Conservation (phyloP, 805 yeast species). For the Nakazawaea laoshanensis region DNA sequence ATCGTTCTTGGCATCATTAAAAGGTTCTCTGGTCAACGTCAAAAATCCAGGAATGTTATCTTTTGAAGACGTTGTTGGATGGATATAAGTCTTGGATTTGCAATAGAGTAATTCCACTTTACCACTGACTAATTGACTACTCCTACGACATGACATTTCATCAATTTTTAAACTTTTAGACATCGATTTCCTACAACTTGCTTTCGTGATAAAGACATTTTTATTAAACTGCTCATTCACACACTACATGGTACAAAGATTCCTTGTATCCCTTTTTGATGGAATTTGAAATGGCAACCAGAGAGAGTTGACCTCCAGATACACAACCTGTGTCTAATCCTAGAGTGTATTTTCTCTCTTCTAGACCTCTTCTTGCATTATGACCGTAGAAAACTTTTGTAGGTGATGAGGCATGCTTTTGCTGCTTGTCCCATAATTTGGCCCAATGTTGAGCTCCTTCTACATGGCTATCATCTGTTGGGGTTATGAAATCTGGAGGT, state of each 20-base stretch:
- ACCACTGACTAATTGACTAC: slow-evolving; percentile 6
- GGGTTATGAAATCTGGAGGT: slow-evolving; percentile 51
- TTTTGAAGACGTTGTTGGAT: slow-evolving; percentile 62
- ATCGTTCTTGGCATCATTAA: slow-evolving; percentile 41
- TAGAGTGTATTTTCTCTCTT: slow-evolving; percentile 51
- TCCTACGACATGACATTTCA: too few relatives aligned
- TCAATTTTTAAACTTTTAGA: too few relatives aligned
- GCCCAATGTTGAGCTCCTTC: slow-evolving; percentile 23
- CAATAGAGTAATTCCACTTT: slow-evolving; percentile 42
- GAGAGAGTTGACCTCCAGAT: slow-evolving; percentile 62
- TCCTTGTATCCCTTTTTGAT: too few relatives aligned
- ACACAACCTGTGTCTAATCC: slow-evolving; percentile 85
- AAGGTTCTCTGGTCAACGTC: slow-evolving; percentile 48
- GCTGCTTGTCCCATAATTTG: slow-evolving; percentile 21
- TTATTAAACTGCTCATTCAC: too few relatives aligned
- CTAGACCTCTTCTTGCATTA: slow-evolving; percentile 74
- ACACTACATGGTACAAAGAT: too few relatives aligned
- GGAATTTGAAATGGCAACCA: slow-evolving; percentile 37
- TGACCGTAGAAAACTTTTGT: slow-evolving; percentile 76
- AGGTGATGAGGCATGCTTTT: slow-evolving; percentile 8
- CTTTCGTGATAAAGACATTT: too few relatives aligned
- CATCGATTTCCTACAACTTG: too few relatives aligned
- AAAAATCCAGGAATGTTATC: slow-evolving; percentile 81
- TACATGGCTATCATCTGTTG: slow-evolving; percentile 37
- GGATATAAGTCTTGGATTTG: slow-evolving; percentile 73